These are phyloP conservation scores for Candida jianshihensis DNA, from an alignment of 805 yeast species.

Conservation along the genomic window DNA sequence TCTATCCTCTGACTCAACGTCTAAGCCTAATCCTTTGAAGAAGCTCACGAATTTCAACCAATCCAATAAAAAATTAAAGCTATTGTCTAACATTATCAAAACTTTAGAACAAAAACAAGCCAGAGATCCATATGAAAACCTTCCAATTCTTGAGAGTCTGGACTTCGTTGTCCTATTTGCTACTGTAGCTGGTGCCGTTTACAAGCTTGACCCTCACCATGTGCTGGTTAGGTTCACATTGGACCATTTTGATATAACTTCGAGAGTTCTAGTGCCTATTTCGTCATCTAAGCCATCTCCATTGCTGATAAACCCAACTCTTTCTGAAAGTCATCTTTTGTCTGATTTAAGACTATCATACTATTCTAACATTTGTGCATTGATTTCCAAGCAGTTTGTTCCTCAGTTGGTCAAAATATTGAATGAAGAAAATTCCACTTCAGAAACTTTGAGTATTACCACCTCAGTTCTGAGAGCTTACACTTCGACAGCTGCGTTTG, in stretches of 20 bases:
- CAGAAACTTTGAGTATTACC: slow-evolving; percentile 27
- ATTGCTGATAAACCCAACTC: slow-evolving; percentile 7
- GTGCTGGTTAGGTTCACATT: slow-evolving; percentile 24
- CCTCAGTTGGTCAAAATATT: slow-evolving; percentile 17
- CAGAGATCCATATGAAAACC: slow-evolving; percentile 18
- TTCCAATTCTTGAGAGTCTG: slow-evolving; percentile 20
- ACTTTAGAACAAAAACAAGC: slow-evolving; percentile 10
- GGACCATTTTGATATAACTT: slow-evolving; percentile 12
- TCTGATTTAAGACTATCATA: slow-evolving; percentile 25
- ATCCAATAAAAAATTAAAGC: slow-evolving; percentile 18
- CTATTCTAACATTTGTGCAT: slow-evolving; percentile 19
- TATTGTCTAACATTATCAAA: slow-evolving; percentile 14
- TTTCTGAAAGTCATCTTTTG: slow-evolving; percentile 17
- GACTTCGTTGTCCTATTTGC: slow-evolving; percentile 27
- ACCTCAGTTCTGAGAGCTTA: slow-evolving; percentile 31
- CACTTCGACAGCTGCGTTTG: slow-evolving; percentile 24
- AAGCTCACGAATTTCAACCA: slow-evolving; percentile 16
- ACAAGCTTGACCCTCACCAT: slow-evolving; percentile 19
- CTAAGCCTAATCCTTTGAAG: slow-evolving; percentile 14
- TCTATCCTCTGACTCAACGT: slow-evolving; percentile 10
- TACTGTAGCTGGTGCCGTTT: slow-evolving; percentile 26
- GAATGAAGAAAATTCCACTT: slow-evolving; percentile 25
- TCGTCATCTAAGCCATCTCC: slow-evolving; percentile 12
- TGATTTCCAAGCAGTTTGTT: slow-evolving; percentile 13
- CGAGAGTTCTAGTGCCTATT: slow-evolving; percentile 19